Conservation (phyloP, 2,329 filamentous ascomycete genomes). For the Seiridium unicorne region DNA sequence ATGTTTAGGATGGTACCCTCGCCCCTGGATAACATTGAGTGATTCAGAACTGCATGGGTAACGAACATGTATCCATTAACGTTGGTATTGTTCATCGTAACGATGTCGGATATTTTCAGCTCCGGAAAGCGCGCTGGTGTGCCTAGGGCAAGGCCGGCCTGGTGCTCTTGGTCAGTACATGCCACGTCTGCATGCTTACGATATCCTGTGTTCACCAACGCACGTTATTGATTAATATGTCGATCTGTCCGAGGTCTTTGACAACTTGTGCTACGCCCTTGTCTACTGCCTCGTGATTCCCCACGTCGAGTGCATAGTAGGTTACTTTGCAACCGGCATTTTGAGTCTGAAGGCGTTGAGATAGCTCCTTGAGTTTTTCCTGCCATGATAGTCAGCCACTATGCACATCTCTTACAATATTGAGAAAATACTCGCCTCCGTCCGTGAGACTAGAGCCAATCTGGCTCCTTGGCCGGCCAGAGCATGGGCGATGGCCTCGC, state of each 20-base stretch:
- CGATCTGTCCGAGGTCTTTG: conserved; percentile 33
- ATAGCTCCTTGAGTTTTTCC: conserved; percentile 19
- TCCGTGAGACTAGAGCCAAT: conserved; percentile 40
- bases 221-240: conserved; percentile 45
- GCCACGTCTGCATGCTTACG: background rate
- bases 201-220: background rate
- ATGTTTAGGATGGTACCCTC: conserved; percentile 46
- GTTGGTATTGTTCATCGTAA: conserved; percentile 45
- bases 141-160: conserved; percentile 44
- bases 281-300: conserved; percentile 27
- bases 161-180: background rate
- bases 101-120: conserved; percentile 37
- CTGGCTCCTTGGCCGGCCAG: conserved; percentile 37
- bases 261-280: conserved; percentile 27
- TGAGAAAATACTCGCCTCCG: conserved; percentile 15
- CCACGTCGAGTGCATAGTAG: conserved; percentile 25
- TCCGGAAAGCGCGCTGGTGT: conserved; percentile 40
- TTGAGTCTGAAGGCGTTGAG: conserved; percentile 15
- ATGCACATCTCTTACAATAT: background rate
- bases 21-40: conserved; percentile 35
- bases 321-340: conserved; percentile 8
- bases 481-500: conserved; percentile 37
- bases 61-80: conserved; percentile 46
- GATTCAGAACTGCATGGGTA: conserved; percentile 42
- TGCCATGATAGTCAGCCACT: background rate